Evolutionary conservation across 352 stramenopile species (phyloP).

Genomic region (Phytophthora crassamura): DNA sequence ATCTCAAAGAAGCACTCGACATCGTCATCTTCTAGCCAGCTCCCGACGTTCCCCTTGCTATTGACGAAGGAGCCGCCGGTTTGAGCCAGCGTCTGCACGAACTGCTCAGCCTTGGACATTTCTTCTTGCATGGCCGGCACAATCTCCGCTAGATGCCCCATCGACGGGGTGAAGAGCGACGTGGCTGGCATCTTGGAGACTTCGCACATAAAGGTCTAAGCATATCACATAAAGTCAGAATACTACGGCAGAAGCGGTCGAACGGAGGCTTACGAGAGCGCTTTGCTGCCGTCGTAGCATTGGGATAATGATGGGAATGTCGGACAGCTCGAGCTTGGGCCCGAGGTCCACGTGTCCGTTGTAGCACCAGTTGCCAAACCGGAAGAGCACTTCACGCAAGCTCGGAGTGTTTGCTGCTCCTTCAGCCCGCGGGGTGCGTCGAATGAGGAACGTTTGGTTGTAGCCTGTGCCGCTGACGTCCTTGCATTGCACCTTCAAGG

Average conservation of each 20-base stretch:
- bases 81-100: conserved; percentile 69
- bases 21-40: conserved; percentile 92
- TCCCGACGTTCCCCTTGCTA: conserved; percentile 50
- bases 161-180: conserved; percentile 87
- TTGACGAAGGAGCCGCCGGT: conserved; percentile 66
- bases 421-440: conserved; percentile 56
- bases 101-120: conserved; percentile 82
- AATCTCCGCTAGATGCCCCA: conserved; percentile 87
- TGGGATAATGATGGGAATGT: conserved; percentile 95
- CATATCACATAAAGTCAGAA: conserved; percentile 1
- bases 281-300: conserved; percentile 94
- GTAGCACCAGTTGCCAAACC: conserved; percentile 97
- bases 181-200: conserved; percentile 90
- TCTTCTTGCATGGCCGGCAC: conserved; percentile 90
- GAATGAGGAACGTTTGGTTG: conserved; percentile 89
- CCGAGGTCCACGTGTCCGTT: conserved; percentile 92
- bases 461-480: conserved; percentile 83
- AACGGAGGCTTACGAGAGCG: conserved; percentile 60
- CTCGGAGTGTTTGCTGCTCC: conserved; percentile 41
- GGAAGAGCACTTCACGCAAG: conserved; percentile 93
- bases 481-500: conserved; percentile 86
- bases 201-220: conserved; percentile 93
- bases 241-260: background rate
- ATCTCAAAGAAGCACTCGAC: conserved; percentile 95
- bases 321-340: conserved; percentile 86